Base-by-base conservation (phyloP, 495 filamentous ascomycete genomes). In the Talaromyces thailandensis region DNA sequence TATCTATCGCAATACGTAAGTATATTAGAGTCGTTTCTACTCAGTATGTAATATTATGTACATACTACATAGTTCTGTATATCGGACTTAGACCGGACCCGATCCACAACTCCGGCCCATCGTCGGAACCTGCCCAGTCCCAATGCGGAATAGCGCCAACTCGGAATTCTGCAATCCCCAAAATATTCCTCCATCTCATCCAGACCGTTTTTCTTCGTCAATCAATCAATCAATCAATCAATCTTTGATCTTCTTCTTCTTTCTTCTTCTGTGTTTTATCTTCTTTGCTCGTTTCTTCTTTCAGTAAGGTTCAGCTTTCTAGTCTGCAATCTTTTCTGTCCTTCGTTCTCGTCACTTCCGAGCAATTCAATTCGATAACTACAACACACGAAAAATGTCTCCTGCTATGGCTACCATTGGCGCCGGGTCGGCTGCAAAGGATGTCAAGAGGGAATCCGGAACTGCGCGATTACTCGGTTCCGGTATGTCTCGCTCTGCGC, bases 391-490 rank as follows among this genome's bases (percentile, higher is more conserved):
- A 29, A 74, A 70, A 63, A 84, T 84, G 82, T 81, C 81, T 71
- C 80, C 82, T 58, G 72, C 76, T 61, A 65, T 80, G 57, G 75
- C 71, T 61, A 74, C 79, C 58, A 66, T 73, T 61, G 74, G 75
- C 66, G 74, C 76, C 66, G 78, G 76, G 62, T 74, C 80, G 64
- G 80, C 81, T 51, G 77, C 86, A 18, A 87, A 83, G 71, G 82
- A 82, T 72, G 80, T 82, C 67, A 90, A 95, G 84, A 94, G 83
- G 76, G 94, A 99, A 79, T 96, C 91, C 18, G 89, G 90, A 62
- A 71, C 88, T 68, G 93, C 95, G 63, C 83, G 94, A 73, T 74
- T 99, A 63, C 75, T 96, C 65, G 94, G 94, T 66, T 96, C 94
- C 60, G 94, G 94, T 96, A 84, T 56, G 82, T 67, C 24, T 4